Conservation (phyloP, 108 stramenopile species). For the Pseudonitzschia multiseries region DNA sequence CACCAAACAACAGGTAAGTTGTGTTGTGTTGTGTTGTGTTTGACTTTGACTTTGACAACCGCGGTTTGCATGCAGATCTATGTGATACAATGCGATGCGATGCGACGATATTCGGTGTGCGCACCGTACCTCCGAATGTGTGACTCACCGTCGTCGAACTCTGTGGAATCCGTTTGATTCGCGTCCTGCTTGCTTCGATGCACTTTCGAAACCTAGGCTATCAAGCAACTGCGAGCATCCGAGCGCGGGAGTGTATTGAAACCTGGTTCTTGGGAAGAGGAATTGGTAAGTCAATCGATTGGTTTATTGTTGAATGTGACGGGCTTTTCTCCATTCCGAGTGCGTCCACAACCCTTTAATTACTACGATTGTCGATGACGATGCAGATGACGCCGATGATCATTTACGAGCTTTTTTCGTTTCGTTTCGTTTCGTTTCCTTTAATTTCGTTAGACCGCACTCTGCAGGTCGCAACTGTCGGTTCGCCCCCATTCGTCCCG, state of each 20-base stretch:
- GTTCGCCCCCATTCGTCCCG: slow-evolving; percentile 79
- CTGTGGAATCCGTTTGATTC: not conserved
- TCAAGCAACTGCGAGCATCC: slow-evolving; percentile 29
- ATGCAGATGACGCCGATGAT: not conserved
- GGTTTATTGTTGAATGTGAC: not conserved
- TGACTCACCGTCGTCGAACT: too few relatives aligned
- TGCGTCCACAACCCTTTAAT: not conserved
- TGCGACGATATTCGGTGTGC: slow-evolving; percentile 11
- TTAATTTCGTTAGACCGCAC: slow-evolving; percentile 29
- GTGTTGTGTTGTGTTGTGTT: slow-evolving; percentile 6
- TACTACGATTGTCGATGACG: not conserved
- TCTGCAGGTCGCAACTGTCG: slow-evolving; percentile 66
- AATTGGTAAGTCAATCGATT: slow-evolving; percentile 46
- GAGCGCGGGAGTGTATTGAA: slow-evolving; percentile 39
- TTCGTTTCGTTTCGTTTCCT: not conserved
- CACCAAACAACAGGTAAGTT: not conserved
- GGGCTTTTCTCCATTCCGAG: not conserved
- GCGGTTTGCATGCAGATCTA: too few relatives aligned
- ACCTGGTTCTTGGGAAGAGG: slow-evolving; percentile 81
- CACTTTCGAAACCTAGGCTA: not conserved
- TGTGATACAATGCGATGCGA: too few relatives aligned
- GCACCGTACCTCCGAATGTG: not conserved
- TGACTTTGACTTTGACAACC: too few relatives aligned
- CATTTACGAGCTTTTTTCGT: not conserved
- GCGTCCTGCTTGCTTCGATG: not conserved